These are phyloP conservation scores for Paraphaeosphaeria minitans DNA, from an alignment of 2,329 filamentous ascomycete genomes.

Conservation along the genomic window DNA sequence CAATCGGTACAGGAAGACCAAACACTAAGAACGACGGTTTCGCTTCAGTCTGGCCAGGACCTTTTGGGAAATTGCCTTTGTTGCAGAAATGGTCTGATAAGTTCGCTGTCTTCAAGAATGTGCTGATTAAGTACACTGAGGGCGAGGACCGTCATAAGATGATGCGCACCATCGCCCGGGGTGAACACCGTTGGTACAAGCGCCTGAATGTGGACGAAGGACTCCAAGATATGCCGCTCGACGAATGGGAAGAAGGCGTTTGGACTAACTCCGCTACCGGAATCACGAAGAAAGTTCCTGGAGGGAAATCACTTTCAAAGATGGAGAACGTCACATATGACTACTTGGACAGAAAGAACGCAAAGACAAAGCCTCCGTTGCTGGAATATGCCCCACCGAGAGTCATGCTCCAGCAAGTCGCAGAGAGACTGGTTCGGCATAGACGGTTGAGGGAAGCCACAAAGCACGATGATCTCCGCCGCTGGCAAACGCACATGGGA, in stretches of 20 bases:
- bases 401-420: constrained; percentile 52
- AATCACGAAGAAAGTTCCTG: constrained; percentile 41
- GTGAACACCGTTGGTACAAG: constrained; percentile 58
- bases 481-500: constrained; percentile 49
- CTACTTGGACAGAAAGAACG: constrained; percentile 49
- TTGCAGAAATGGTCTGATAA: constrained; percentile 55
- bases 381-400: constrained; percentile 52
- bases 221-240: constrained; percentile 52
- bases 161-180: constrained; percentile 53
- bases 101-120: constrained; percentile 55
- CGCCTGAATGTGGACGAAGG: constrained; percentile 54
- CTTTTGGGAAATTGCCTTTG: constrained; percentile 48
- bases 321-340: constrained; percentile 52
- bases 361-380: constrained; percentile 42
- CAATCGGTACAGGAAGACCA: constrained; percentile 54
- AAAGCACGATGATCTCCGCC: constrained; percentile 35
- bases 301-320: constrained; percentile 49
- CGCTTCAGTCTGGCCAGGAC: constrained; percentile 52
- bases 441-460: constrained; percentile 50
- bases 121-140: constrained; percentile 59
- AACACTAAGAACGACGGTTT: constrained; percentile 54
- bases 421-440: constrained; percentile 55
- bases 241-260: constrained; percentile 52
- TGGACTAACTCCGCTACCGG: constrained; percentile 45
- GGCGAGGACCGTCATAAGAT: constrained; percentile 55